Evolutionary conservation across 768 basidiomycete genomes (phyloP).

Genomic region (Megacollybia marginata): DNA sequence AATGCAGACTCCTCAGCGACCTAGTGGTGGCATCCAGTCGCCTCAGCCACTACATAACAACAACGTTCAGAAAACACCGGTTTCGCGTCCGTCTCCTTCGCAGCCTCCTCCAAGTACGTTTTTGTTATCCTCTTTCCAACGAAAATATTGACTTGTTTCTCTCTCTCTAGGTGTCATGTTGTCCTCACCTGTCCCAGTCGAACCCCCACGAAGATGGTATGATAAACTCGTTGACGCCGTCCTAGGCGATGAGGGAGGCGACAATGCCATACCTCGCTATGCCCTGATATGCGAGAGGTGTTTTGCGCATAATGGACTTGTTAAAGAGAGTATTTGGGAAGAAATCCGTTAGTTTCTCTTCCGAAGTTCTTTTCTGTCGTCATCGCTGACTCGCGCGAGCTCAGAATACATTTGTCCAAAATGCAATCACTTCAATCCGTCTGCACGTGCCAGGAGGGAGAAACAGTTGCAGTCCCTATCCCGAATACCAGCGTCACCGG

Average conservation of each 20-base stretch:
- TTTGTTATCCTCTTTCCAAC: no score
- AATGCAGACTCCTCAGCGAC: conserved; percentile 24
- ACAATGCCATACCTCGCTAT: conserved; percentile 46
- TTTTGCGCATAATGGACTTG: conserved; percentile 83
- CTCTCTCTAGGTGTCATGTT: no score
- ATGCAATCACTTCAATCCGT: conserved; percentile 76
- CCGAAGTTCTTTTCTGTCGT: not conserved
- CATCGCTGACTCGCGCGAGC: not conserved
- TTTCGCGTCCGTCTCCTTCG: no score
- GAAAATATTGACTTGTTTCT: no score
- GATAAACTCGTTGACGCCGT: conserved; percentile 85
- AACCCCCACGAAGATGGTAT: conserved; percentile 56
- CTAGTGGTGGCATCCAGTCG: not conserved
- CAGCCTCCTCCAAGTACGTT: no score
- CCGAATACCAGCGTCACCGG: no score
- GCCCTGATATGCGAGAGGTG: conserved; percentile 87
- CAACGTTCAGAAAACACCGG: no score
- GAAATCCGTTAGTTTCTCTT: conserved; percentile 59
- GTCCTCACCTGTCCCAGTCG: no score
- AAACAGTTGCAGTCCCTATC: not conserved
- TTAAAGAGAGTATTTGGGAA: conserved; percentile 75
- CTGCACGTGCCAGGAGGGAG: conserved; percentile 27
- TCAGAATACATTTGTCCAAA: conserved; percentile 83
- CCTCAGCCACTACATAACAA: no score
- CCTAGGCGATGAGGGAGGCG: conserved; percentile 69